Evolutionary conservation across 2,329 filamentous ascomycete genomes (phyloP), one percentile per base, ranked within the genome.

Genomic region (Colletotrichum sp.): DNA sequence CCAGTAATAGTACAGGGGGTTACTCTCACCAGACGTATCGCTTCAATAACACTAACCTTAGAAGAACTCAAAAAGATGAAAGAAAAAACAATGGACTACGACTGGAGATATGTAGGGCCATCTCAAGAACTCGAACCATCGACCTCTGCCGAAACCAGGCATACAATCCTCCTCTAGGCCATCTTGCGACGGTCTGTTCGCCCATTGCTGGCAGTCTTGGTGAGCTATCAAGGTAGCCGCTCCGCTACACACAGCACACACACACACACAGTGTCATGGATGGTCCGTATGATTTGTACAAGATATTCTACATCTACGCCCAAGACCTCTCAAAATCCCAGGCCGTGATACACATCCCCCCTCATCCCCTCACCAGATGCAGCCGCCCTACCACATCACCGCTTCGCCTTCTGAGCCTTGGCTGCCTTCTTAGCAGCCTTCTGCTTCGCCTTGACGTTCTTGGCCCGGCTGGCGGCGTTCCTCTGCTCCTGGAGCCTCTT

Each of bases 371-470:
- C 48, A 12, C 7, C 36, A 19, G 12, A 55, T 8, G 44, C 16
- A n/a, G 27, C 68, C 11, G 30, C 30, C 7, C 59, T 34, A 25
- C n/a, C 66, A 11, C n/a, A 9, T 63, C 32, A 82, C 79, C 82
- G 84, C 81, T 83, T 83, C 22, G 71, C 59, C 82, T 84, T 86
- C 9, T 77, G 77, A 12, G 80, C 80, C 81, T 85, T 68, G 22
- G 65, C 48, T 27, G 80, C 81, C 80, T 82, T 82, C 79, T 83
- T 85, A 7, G 82, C 82, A 15, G 82, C 83, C 82, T 86, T 85
- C 79, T 83, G 82, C 80, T 82, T 84, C 81, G 83, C 82, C 52
- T 84, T 80, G 52, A 78, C 76, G 76, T 78, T 80, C 48, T 80
- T 81, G 64, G 77, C 78, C 77, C 82, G 79, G 13, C 79, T 78